Evolutionary conservation across 2,329 filamentous ascomycete species (phyloP).

Genomic region (Diaporthe capsici): DNA sequence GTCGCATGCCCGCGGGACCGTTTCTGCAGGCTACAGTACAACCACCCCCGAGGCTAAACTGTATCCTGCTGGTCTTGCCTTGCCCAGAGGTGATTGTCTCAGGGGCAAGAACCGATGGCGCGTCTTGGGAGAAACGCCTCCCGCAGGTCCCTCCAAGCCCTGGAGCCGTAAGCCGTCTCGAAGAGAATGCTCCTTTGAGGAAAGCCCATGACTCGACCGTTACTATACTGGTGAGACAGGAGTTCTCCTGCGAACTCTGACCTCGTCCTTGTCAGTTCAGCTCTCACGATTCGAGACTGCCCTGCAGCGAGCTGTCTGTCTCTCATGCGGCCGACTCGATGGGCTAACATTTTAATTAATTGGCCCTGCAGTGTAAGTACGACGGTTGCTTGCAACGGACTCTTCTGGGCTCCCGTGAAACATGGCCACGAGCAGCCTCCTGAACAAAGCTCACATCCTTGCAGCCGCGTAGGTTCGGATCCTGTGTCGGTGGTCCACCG

Average conservation of each 20-base stretch:
- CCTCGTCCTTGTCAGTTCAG: neutral
- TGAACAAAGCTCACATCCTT: slow-evolving; percentile 27
- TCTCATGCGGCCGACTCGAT: neutral
- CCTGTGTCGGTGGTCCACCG: slow-evolving; percentile 8
- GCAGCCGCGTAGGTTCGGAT: slow-evolving; percentile 31
- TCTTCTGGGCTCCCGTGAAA: slow-evolving; percentile 36
- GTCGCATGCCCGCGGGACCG: slow-evolving; percentile 19
- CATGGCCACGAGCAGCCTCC: slow-evolving; percentile 23
- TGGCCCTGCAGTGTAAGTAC: neutral
- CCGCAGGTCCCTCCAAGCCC: slow-evolving; percentile 23
- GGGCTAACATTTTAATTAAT: neutral
- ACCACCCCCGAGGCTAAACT: slow-evolving; percentile 10
- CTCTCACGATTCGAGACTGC: slow-evolving; percentile 3
- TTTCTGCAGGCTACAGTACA: slow-evolving; percentile 21
- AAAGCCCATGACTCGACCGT: slow-evolving; percentile 25
- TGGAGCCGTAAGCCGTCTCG: slow-evolving; percentile 11
- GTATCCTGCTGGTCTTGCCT: slow-evolving; percentile 21
- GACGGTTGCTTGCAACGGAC: slow-evolving; percentile 13
- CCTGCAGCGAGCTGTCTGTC: neutral
- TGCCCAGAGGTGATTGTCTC: slow-evolving; percentile 24
- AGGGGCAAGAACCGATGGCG: slow-evolving; percentile 17
- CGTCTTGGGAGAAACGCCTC: slow-evolving; percentile 20
- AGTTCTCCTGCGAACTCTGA: slow-evolving; percentile 9
- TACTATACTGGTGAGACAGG: slow-evolving; percentile 25
- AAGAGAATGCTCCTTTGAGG: slow-evolving; percentile 18